Evolutionary conservation across 371 early-diverging fungal genomes (phyloP), one percentile per base, ranked within the genome.

Genomic region (Mortierella sp.): DNA sequence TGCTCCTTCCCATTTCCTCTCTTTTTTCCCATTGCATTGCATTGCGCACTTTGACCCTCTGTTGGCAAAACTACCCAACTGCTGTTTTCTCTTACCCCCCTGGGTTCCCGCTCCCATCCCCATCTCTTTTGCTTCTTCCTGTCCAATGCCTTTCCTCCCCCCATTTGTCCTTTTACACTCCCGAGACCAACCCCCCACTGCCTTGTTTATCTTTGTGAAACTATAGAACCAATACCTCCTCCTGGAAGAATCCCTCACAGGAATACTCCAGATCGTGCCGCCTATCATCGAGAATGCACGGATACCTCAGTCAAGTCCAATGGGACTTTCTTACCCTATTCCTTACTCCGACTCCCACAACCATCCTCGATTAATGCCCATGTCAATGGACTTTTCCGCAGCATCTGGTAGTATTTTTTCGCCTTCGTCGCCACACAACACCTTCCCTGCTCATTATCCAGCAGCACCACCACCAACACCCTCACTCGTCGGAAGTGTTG

Each of bases 251-350:
- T 73, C 87, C 44, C 71, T 86, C 7, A 73, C 71, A 1, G 83
- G 83, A 58, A 86, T 86, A 63, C 73, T 86, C 11, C 87, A 82
- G 73, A 82, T 86, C 28, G 80, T 80, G 11, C 87, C 80, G 34
- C 82, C 76, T 44, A 86, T 86, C 48, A 73, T 86, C 24, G 76
- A 82, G 38, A 84, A 81, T 60, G 81, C 85, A n/a, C 74, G 58
- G 47, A 72, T 72, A 34, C 52, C 76, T 11, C 19, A 76, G 16
- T 28, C 71, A 50, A 71, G 42, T 8, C 72, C 55, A 8, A 28
- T 71, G 48, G 58, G 57, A 47, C 58, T 73, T 19, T 47, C 60
- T 19, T 57, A 75, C 57, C 72, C 83, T 48, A 9, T 42, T 34
- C 13, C 72, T 26, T 58, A 48, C 26, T 44, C 70, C 50, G 57